Evolutionary conservation across 176 grass and related monocot species (phyloP).

Genomic region (Lolium perenne): DNA sequence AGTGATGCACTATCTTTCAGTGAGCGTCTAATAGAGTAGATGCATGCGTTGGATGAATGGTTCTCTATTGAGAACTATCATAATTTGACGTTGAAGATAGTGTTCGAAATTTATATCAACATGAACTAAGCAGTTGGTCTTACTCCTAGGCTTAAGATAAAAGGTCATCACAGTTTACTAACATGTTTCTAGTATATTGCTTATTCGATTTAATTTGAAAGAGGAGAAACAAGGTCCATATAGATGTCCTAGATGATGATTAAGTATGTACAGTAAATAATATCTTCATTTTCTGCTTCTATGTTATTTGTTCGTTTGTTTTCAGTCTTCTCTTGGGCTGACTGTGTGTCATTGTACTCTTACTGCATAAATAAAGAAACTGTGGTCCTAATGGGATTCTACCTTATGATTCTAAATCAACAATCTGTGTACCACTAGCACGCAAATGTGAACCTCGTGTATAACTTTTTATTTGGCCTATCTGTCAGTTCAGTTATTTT

Average conservation of each 20-base stretch:
- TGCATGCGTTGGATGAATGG: neutral
- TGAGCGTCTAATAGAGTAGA: neutral
- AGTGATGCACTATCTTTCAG: conserved; percentile 41
- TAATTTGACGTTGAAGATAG: neutral
- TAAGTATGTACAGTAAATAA: neutral
- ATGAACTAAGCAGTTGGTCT: conserved; percentile 33
- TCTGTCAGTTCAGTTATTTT: neutral
- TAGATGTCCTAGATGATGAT: neutral
- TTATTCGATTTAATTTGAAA: neutral
- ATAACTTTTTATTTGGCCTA: neutral
- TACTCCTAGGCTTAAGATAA: neutral
- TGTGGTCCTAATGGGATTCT: neutral
- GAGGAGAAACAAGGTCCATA: neutral
- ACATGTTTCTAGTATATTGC: neutral
- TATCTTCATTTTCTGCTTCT: neutral
- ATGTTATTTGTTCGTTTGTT: neutral
- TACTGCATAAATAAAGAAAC: neutral
- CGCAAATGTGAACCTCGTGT: neutral
- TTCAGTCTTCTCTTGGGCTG: neutral
- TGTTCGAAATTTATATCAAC: neutral
- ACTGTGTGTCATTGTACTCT: neutral
- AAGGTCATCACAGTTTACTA: neutral
- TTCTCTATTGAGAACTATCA: neutral
- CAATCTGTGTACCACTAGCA: neutral
- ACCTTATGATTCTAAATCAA: conserved; percentile 25